Base-by-base conservation (phyloP, 2,329 filamentous ascomycete species). In the Penicillium sp. region DNA sequence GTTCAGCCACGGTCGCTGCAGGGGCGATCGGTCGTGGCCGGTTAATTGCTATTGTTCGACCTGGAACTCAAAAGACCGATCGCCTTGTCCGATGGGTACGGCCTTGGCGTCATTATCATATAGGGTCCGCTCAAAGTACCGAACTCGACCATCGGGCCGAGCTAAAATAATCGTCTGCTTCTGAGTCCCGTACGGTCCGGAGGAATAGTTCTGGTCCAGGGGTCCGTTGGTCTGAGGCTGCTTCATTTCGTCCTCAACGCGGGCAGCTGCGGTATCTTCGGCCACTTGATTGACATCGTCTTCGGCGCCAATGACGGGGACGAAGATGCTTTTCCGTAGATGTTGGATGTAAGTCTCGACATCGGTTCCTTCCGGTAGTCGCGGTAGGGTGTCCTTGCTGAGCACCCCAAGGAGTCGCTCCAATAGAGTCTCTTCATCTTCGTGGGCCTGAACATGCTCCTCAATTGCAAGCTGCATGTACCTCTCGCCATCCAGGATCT, bases 81-180 rank as follows among this genome's bases (percentile, higher is more conserved):
- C 84, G 1, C 81, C 79, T 59, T 82, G 68, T 1, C 79, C 80
- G 22, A 74, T 70, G 2, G 78, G 75, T 11, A 85, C 74, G 2
- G 80, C 75, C 38, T 78, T 76, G 3, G 81, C 84, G 49, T 83
- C 71, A 13, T 79, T 75, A 67, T 87, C 84, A 68, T 82, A 87
- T 22, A 89, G 71, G 19, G 86, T 88, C 58, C 86, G 78, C 72
- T 89, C 87, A 37, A 88, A 79, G 67, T 85, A 89, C n/a, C 81
- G 84, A 38, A 87, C 81, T 56, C 80, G 79, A 2, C 85, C 85
- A n/a, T 81, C 69, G 33, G 76, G 75, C 66, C 82, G 78, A 22
- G 87, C 85, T 14, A 89, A 73, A 2, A 89, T 77, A 7, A 89
- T 76, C 1, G 84, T 87, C 70, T 89, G 86, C 73, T 86, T 87